Evolutionary conservation across 768 basidiomycete species (phyloP), one percentile per base, ranked within the genome.

Genomic region (Phanerochaete carnosa): DNA sequence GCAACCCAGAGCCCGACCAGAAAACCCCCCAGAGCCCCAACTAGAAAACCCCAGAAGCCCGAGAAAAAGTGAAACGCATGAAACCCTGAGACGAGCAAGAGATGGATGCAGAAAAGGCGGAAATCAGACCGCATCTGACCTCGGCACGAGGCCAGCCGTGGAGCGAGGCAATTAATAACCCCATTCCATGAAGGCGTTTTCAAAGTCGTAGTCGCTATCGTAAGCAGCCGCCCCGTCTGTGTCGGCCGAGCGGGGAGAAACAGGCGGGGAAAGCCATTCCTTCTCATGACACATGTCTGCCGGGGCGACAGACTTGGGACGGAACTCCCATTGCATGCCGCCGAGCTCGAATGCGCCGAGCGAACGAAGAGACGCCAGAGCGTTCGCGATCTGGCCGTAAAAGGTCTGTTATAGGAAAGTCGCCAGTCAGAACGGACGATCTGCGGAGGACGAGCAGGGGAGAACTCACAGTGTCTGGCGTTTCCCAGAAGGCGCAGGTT

Each of bases 301-400:
- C 30, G 35, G 54, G 19, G 62, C 51, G 52, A 58, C 32, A 19
- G 55, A 77, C 64, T 73, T 76, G 49, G 73, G 77, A n/a, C 80
- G 78, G 5, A 83, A 85, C 51, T 81, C 79, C 88, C 89, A 92
- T 64, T 87, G 87, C 74, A 91, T 83, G 33, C 90, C 90, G 50
- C 82, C 86, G 29, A 92, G 81, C 69, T 91, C 90, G 67, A 90
- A 90, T 49, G 83, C 81, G 62, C 80, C 75, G 35, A 92, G 79
- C 57, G 82, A 74, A n/a, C 82, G 74, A 62, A 92, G 80, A 8
- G 80, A 79, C n/a, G 79, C 76, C 62, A 92, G 77, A 6, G 78
- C 75, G 51, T 74, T 73, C 56, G 87, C 81, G 45, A 88, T 82
- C 63, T 86, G 79, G 50, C 83, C 75, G 66, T 87, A 87, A 68